A percentile compares a stretch with the other conserved stretches of the same genome.
phyloP scores from a whole-genome alignment of 2,329 filamentous ascomycete genomes.

The Alternaria novae-zelandiae region DNA sequence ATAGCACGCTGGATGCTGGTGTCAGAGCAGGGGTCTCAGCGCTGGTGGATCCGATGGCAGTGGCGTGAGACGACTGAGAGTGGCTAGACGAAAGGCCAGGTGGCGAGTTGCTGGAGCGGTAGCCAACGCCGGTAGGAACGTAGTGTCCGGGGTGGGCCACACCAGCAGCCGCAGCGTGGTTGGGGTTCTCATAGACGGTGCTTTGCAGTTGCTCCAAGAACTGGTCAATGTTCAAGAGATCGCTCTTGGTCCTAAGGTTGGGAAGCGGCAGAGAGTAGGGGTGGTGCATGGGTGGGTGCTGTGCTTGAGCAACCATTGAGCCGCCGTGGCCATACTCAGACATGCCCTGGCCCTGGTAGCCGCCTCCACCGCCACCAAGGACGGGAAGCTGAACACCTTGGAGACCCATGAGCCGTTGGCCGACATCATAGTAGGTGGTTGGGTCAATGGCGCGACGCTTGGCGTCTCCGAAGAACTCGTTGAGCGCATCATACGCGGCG shows the following conservation, averaged over 20 bases:
- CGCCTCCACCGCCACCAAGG: slow-evolving; percentile 29
- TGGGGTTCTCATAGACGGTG: slow-evolving; percentile 92
- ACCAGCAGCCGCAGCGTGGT: slow-evolving; percentile 77
- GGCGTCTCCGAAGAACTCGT: slow-evolving; percentile 91
- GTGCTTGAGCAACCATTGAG: slow-evolving; percentile 60
- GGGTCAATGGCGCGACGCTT: slow-evolving; percentile 93
- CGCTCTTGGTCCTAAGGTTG: slow-evolving; percentile 90
- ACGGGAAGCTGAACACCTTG: slow-evolving; percentile 67
- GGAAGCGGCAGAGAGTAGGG: slow-evolving; percentile 86
- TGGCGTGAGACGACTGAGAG: slow-evolving; percentile 60
- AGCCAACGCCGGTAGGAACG: slow-evolving; percentile 58
- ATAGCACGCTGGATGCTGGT: slow-evolving; percentile 75
- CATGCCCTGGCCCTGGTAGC: slow-evolving; percentile 48
- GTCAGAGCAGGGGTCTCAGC: slow-evolving; percentile 76
- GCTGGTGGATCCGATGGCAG: slow-evolving; percentile 49
- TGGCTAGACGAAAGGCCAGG: slow-evolving; percentile 47
- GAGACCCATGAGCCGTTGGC: slow-evolving; percentile 82
- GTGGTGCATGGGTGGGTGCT: slow-evolving; percentile 73
- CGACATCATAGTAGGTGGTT: slow-evolving; percentile 87
- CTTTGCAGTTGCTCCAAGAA: slow-evolving; percentile 95
- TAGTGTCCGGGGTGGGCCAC: slow-evolving; percentile 79
- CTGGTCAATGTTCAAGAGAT: slow-evolving; percentile 91
- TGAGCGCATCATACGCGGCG: slow-evolving; percentile 79
- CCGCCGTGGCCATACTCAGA: slow-evolving; percentile 62
- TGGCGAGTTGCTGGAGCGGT: slow-evolving; percentile 66